Evolutionary conservation across 306 rosid species (phyloP).

Genomic region (Citrullus mucosospermus): DNA sequence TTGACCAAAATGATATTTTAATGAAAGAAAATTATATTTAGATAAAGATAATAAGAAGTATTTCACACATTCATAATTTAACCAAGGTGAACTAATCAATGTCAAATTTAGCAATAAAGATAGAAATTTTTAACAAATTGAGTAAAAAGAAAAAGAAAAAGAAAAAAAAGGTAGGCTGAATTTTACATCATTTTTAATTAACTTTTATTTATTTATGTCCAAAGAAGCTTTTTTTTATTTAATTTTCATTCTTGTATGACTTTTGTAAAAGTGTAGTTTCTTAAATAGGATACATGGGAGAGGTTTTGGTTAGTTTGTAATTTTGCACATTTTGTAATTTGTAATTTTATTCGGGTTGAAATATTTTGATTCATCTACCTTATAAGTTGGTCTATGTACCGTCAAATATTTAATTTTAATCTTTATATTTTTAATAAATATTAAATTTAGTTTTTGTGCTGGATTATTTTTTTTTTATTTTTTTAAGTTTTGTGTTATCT

Average conservation of each 20-base stretch:
- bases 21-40: no score
- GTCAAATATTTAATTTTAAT: no score
- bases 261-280: background rate
- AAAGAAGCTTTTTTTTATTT: background rate
- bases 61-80: background rate
- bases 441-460: no score
- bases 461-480: no score
- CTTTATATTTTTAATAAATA: no score
- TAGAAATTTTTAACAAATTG: background rate
- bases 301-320: background rate
- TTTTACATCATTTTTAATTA: background rate
- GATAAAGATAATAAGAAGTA: no score
- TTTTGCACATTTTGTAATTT: background rate
- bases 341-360: background rate
- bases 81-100: background rate
- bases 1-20: no score
- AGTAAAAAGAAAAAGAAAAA: background rate
- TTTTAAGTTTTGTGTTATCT: no score
- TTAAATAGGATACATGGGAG: background rate
- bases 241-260: background rate
- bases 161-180: background rate
- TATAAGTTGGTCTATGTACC: no score
- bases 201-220: background rate
- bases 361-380: no score
- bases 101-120: background rate